Base-by-base conservation (phyloP, 371 early-diverging fungal genomes). In the Mortierella sp. region DNA sequence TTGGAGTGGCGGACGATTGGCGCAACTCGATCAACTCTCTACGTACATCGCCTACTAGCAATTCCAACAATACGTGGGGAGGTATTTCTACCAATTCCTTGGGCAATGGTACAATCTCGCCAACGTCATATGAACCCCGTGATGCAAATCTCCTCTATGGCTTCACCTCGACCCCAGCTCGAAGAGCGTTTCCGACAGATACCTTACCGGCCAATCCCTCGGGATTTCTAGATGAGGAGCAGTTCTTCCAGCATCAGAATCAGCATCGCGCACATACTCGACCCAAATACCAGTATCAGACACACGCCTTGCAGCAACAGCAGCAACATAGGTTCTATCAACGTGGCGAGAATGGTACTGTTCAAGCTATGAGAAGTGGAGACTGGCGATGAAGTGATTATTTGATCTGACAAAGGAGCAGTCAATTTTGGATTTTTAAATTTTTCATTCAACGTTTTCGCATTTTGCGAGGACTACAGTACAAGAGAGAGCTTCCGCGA, bases 91-190 rank as follows among this genome's bases (percentile, higher is more conserved):
- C 51, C 28, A 57, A 60, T 32, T 56, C 66, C 9, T 55, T 77
- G 62, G 78, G 78, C 8, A 77, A 77, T 62, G 78, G 78, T 34
- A 56, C 60, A 62, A 77, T 77, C 29, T 77, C 78, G 15, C 72
- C 72, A 10, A 64, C 68, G 0, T 51, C 65, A 3, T 72, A 51
- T 35, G 72, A 71, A 45, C 53, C 71, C n/a, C 64, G 53, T 42
- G 69, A 72, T 23, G 65, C 61, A 13, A 65, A 55, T n/a, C 17
- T 43, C 8, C 34, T 61, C 28, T 35, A n/a, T 32, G 72, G 77
- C 17, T 77, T 68, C 57, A 60, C 55, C 5, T 72, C 77, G 0
- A 68, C 72, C 31, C 68, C 68, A 1, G 35, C 65, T 28, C 63
- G 68, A 51, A 64, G 58, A 53, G 32, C 69, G 7, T 54, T 55